Evolutionary conservation across 306 rosid genomes (phyloP), one percentile per base, ranked within the genome.

Genomic region (Lagenaria siceraria): DNA sequence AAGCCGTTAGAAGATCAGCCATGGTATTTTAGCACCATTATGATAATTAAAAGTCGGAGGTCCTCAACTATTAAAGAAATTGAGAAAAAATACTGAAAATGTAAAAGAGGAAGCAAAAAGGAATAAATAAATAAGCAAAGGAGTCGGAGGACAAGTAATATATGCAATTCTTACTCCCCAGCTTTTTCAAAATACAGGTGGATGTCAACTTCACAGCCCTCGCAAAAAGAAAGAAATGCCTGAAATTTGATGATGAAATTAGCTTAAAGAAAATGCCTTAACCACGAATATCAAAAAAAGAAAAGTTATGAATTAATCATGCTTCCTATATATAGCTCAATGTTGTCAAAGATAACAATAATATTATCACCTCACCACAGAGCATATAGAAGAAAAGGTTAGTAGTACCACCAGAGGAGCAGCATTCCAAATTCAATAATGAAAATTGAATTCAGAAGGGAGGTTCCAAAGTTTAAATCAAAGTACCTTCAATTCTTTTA

Each of bases 221-320:
- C 97, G 8, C 97, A 95, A 76, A 95, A 90, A 40, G 97, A 89
- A 82, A 95, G 92, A 88, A 95, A 95, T 48, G 98, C 97, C 98
- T 92, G 96, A 79, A 85, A 81, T 75, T 79, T 36, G 59, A 54
- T 15, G 53, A 78, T 81, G 77, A 69, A 71, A 53, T 17, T 42
- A 8, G 76, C 15, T 14, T 36, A 33, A 85, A 36, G 19, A 3
- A 76, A 76, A 19, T 22, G 13, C 11, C 24, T 59, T 19, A 1
- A 51, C 40, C 22, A 48, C 21, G 35, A 56, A 9, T 60, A 61
- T 77, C 49, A 36, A 53, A 43, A 5, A 76, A 46, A 43, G 12
- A 27, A 19, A 75, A 56, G 19, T 15, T 31, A n/a, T 40, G 8
- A 15, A 13, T 15, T 71, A 22, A 46, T 15, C 17, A 4, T 7